Conservation (phyloP, 352 stramenopile species). For the Pythium utonaiense region DNA sequence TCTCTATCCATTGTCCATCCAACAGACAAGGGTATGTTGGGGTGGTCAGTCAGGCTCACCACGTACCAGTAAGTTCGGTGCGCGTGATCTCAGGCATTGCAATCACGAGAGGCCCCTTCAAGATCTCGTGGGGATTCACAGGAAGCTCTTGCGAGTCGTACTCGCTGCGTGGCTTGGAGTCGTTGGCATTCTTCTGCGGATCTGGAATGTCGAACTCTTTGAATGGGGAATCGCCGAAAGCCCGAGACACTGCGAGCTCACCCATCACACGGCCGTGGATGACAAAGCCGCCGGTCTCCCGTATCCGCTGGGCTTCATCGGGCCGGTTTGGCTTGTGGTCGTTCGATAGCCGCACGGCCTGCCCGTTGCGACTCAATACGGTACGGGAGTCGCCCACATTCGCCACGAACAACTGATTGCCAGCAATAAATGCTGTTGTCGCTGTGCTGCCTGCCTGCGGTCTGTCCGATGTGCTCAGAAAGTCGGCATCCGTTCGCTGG, state of each 20-base stretch:
- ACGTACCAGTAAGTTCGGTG: constrained; percentile 55
- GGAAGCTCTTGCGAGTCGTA: constrained; percentile 76
- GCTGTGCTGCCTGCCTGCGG: constrained; percentile 91
- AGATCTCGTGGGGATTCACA: constrained; percentile 81
- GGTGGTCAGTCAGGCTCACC: too few species aligned
- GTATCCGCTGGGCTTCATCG: constrained; percentile 94
- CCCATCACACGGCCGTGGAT: constrained; percentile 93
- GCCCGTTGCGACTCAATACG: constrained; percentile 87
- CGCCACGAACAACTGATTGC: constrained; percentile 90
- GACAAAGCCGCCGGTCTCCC: constrained; percentile 90
- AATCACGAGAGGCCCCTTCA: constrained; percentile 82
- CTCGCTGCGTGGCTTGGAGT: constrained; percentile 56
- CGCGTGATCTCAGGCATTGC: constrained; percentile 72
- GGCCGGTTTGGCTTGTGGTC: constrained; percentile 94
- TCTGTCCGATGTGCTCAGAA: constrained; percentile 55
- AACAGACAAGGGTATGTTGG: too few species aligned
- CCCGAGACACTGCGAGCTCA: constrained; percentile 75
- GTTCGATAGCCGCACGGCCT: constrained; percentile 90
- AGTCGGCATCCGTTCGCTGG: constrained; percentile 70
- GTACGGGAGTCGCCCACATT: constrained; percentile 97
- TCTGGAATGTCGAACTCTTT: constrained; percentile 88
- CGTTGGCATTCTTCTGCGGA: constrained; percentile 17
- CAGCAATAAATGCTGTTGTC: constrained; percentile 92
- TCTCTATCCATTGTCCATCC: neutral
- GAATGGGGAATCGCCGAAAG: constrained; percentile 93